phyloP scores from a whole-genome alignment of 2,329 filamentous ascomycete species.

The Alternaria gaisen region DNA sequence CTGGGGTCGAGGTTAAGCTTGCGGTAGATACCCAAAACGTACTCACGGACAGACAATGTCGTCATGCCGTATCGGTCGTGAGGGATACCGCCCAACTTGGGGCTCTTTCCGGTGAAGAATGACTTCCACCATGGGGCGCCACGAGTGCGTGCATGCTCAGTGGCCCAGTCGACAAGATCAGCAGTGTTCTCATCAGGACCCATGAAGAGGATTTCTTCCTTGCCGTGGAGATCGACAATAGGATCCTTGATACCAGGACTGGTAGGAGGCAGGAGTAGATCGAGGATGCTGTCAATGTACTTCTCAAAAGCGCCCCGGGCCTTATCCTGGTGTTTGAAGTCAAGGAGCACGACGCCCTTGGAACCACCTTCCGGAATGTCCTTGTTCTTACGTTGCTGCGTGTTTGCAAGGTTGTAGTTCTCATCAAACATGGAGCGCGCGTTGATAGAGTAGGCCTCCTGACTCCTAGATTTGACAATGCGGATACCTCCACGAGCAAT shows the following conservation, averaged over 20 bases:
- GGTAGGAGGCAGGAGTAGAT: conserved; percentile 86
- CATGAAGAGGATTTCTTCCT: conserved; percentile 98
- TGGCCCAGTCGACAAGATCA: conserved; percentile 98
- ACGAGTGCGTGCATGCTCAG: conserved; percentile 84
- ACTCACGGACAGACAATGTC: conserved; percentile 93
- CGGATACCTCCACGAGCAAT: conserved; percentile 97
- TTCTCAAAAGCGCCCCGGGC: conserved; percentile 94
- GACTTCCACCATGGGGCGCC: conserved; percentile 99
- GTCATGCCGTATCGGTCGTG: conserved; percentile 99
- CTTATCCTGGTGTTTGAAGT: conserved; percentile 93
- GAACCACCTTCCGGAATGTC: conserved; percentile 98
- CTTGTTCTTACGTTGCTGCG: conserved; percentile 99
- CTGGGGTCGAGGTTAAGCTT: conserved; percentile 90
- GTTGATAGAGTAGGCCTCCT: conserved; percentile 96
- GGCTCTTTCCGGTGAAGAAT: conserved; percentile 99
- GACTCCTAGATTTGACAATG: conserved; percentile 97
- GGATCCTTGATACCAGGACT: conserved; percentile 99
- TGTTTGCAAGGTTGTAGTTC: conserved; percentile 98
- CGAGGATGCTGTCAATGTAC: conserved; percentile 98
- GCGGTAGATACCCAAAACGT: conserved; percentile 94
- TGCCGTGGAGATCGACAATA: conserved; percentile 92
- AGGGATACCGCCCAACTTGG: conserved; percentile 93
- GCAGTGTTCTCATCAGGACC: conserved; percentile 99
- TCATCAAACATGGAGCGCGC: conserved; percentile 96
- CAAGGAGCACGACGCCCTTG: conserved; percentile 95